phyloP scores from a whole-genome alignment of 331 rosid genomes.

The Rhamnella rubrinervis region DNA sequence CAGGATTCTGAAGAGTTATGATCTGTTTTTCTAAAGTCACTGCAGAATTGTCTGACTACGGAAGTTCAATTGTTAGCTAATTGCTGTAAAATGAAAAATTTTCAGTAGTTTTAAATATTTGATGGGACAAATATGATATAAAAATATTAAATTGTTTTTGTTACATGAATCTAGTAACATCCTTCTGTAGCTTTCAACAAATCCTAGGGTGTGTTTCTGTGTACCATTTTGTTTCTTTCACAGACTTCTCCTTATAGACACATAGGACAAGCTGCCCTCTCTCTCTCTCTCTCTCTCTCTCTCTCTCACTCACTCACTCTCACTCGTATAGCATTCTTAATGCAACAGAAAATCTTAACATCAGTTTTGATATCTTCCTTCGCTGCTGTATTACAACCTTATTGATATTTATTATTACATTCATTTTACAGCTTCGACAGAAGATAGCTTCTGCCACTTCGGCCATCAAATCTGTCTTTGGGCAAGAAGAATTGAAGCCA shows the following conservation, averaged over 20 bases:
- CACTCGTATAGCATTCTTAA: too few species aligned
- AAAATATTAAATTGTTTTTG: background rate
- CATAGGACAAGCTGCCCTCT: too few species aligned
- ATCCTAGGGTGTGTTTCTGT: background rate
- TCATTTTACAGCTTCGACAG: constrained; percentile 66
- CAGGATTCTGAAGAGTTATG: background rate
- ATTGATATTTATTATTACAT: constrained; percentile 20
- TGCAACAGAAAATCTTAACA: too few species aligned
- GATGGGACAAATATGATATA: too few species aligned
- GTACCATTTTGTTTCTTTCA: background rate
- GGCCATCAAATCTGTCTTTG: constrained; percentile 90
- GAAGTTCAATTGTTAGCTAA: background rate
- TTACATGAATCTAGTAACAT: constrained; percentile 7
- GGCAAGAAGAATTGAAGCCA: constrained; percentile 55
- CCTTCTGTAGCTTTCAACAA: too few species aligned
- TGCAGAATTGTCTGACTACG: background rate
- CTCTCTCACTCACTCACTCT: too few species aligned
- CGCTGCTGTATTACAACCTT: background rate
- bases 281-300: too few species aligned
- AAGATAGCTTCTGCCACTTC: constrained; percentile 97
- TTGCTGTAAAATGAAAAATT: background rate
- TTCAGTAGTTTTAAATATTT: background rate
- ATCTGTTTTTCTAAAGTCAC: too few species aligned
- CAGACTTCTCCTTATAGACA: too few species aligned
- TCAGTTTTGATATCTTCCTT: too few species aligned